A percentile compares a stretch with the other conserved stretches of the same genome.
Conservation (phyloP, 208 protist species). For the Crithidia expoeki region DNA sequence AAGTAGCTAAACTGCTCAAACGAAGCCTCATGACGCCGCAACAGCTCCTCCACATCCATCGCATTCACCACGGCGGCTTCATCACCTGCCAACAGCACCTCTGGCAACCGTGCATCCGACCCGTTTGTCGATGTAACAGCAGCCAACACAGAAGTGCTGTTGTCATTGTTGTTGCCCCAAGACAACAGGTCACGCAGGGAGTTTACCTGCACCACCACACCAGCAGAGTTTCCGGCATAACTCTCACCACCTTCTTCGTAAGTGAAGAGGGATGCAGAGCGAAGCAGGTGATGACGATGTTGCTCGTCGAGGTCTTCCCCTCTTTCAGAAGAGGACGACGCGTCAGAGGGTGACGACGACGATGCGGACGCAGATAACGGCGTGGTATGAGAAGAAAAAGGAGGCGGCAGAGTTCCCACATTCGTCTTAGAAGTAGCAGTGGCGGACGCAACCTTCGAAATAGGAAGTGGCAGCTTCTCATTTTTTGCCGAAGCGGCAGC, state of each 20-base stretch:
- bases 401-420: neutral
- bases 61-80: neutral
- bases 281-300: conserved; percentile 19
- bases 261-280: conserved; percentile 17
- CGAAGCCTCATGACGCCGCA: conserved; percentile 18
- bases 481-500: too few species aligned
- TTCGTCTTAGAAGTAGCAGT: neutral
- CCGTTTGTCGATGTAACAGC: too few species aligned
- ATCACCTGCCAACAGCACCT: neutral
- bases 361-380: neutral
- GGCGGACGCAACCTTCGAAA: neutral
- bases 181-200: conserved; percentile 16
- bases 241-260: neutral
- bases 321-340: neutral
- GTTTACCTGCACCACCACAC: conserved; percentile 22
- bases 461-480: neutral
- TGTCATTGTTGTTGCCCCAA: neutral
- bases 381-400: neutral
- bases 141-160: neutral
- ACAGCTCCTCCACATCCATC: conserved; percentile 15
- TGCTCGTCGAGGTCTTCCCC: conserved; percentile 13
- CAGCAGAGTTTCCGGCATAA: neutral
- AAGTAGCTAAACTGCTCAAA: conserved; percentile 37
- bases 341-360: neutral
- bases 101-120: neutral